Conservation (phyloP, 192 early-diverging fungal species). For the Neocallimastix lanati region DNA sequence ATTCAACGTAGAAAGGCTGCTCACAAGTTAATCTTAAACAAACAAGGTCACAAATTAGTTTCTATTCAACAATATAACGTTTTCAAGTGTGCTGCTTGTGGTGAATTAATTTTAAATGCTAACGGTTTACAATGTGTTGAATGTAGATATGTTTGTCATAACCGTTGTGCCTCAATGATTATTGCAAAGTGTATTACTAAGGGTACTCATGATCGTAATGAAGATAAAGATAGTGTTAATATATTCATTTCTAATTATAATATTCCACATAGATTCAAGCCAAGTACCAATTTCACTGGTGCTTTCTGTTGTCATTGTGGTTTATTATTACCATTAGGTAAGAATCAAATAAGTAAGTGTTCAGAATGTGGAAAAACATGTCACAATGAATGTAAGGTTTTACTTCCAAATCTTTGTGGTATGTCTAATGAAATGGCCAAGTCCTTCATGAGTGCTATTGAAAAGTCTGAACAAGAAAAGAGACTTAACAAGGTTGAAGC, state of each 20-base stretch:
- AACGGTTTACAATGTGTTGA: constrained; percentile 83
- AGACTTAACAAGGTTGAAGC: neutral
- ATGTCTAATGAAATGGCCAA: constrained; percentile 71
- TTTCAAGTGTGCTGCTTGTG: constrained; percentile 92
- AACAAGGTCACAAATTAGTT: constrained; percentile 83
- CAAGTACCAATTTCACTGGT: constrained; percentile 39
- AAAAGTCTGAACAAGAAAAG: constrained; percentile 21
- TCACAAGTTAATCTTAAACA: too few species aligned
- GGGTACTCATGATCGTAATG: neutral
- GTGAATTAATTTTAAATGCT: constrained; percentile 80
- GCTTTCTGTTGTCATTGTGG: constrained; percentile 98
- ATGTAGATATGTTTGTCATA: constrained; percentile 86
- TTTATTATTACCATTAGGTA: constrained; percentile 75
- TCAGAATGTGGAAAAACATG: constrained; percentile 64
- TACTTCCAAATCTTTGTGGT: constrained; percentile 86
- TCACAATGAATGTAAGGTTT: constrained; percentile 63
- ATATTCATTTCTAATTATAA: constrained; percentile 47
- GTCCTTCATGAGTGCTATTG: constrained; percentile 70
- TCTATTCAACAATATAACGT: constrained; percentile 83
- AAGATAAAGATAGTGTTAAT: too few species aligned
- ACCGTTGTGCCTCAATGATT: constrained; percentile 65
- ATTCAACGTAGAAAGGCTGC: too few species aligned
- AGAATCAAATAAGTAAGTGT: constrained; percentile 33
- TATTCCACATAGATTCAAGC: constrained; percentile 91
- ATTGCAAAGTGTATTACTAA: constrained; percentile 77